phyloP scores from a whole-genome alignment of 1,139 yeast species.

The Scheffersomyces lignicola region DNA sequence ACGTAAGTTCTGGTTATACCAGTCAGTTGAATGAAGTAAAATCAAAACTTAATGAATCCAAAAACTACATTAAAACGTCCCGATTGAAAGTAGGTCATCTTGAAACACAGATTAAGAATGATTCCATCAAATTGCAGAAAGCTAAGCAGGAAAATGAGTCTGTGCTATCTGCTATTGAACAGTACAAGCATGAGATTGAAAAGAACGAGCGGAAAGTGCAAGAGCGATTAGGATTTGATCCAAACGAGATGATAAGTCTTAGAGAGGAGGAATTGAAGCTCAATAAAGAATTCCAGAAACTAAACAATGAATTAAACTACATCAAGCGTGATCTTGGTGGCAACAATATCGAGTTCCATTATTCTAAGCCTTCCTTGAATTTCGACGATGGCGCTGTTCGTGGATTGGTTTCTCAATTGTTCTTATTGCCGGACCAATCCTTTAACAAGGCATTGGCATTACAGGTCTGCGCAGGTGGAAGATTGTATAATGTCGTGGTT shows the following conservation, averaged over 20 bases:
- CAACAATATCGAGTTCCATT: conserved; percentile 68
- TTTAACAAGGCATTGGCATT: conserved; percentile 74
- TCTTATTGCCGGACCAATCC: conserved; percentile 59
- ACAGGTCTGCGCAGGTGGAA: conserved; percentile 93
- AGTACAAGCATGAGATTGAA: conserved; percentile 38
- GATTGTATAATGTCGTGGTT: conserved; percentile 87
- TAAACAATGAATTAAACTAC: conserved; percentile 53
- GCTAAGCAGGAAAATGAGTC: conserved; percentile 57
- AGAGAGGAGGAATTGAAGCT: conserved; percentile 41
- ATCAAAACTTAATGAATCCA: conserved; percentile 52
- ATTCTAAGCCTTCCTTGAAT: conserved; percentile 60
- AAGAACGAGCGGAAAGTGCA: conserved; percentile 46
- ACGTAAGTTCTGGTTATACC: conserved; percentile 73
- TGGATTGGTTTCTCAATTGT: conserved; percentile 89
- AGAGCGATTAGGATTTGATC: conserved; percentile 58
- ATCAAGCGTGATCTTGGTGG: conserved; percentile 62
- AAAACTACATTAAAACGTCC: conserved; percentile 60
- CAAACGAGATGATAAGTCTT: conserved; percentile 45
- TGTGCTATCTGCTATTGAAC: conserved; percentile 43
- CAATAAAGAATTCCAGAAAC: conserved; percentile 26
- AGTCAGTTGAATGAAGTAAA: conserved; percentile 72
- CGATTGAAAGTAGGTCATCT: conserved; percentile 61
- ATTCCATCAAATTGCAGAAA: conserved; percentile 49
- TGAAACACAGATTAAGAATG: conserved; percentile 50
- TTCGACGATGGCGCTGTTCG: conserved; percentile 67